Evolutionary conservation across 148 eudicot species (phyloP).

Genomic region (Pouteria glomerata): DNA sequence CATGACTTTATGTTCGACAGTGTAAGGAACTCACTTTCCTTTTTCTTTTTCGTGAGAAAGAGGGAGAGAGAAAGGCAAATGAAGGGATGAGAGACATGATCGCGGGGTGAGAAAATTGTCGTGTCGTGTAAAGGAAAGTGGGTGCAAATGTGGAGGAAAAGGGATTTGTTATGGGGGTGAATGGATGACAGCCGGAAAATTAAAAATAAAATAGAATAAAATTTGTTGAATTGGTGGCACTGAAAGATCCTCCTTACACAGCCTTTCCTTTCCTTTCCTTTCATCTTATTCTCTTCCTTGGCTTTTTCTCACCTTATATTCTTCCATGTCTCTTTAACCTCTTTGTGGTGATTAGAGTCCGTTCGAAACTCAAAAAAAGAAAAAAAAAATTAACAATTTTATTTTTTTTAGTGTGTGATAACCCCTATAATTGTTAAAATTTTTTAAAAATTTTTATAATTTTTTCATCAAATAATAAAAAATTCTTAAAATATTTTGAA

Average conservation of each 20-base stretch:
- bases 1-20: slow-evolving; percentile 16
- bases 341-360: slow-evolving; percentile 4
- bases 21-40: background rate
- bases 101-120: slow-evolving; percentile 16
- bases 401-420: slow-evolving; percentile 17
- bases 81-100: slow-evolving; percentile 14
- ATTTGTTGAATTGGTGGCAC: slow-evolving; percentile 28
- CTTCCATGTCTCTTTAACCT: background rate
- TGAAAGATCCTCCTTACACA: slow-evolving; percentile 19
- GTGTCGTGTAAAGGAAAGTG: slow-evolving; percentile 27
- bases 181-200: slow-evolving; percentile 28
- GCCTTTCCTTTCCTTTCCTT: slow-evolving; percentile 14
- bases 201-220: too few relatives aligned
- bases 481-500: too few relatives aligned
- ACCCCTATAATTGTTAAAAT: background rate
- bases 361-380: too few relatives aligned
- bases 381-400: slow-evolving; percentile 21
- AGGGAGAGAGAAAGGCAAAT: background rate
- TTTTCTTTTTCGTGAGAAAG: slow-evolving; percentile 5
- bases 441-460: too few relatives aligned
- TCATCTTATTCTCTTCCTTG: slow-evolving; percentile 1
- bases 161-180: slow-evolving; percentile 10
- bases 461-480: too few relatives aligned
- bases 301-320: background rate
- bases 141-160: slow-evolving; percentile 23